Conservation (phyloP, 108 stramenopile species). For the Cyclotella sp. region DNA sequence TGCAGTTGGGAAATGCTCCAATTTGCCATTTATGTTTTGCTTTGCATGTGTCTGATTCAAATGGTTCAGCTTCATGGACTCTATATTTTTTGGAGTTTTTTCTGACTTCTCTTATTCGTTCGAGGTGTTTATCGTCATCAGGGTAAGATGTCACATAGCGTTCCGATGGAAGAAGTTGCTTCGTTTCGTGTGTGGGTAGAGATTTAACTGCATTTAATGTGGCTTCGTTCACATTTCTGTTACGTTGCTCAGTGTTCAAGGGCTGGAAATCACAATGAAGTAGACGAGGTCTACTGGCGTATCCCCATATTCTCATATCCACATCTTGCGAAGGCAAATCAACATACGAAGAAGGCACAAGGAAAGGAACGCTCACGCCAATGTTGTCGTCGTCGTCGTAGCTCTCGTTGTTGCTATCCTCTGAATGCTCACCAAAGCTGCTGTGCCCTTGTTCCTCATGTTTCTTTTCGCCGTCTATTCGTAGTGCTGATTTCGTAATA, state of each 20-base stretch:
- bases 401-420: background rate
- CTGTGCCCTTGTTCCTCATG: background rate
- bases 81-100: constrained; percentile 44
- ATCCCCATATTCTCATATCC: constrained; percentile 24
- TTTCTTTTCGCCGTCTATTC: background rate
- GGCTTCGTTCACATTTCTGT: constrained; percentile 14
- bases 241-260: background rate
- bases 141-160: constrained; percentile 38
- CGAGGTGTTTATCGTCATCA: constrained; percentile 29
- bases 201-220: constrained; percentile 5
- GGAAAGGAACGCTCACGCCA: background rate
- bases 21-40: constrained; percentile 73
- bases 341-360: constrained; percentile 3
- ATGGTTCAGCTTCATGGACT: constrained; percentile 36
- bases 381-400: background rate
- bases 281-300: constrained; percentile 9
- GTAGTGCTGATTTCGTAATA: background rate
- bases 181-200: constrained; percentile 16
- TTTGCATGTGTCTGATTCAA: constrained; percentile 61
- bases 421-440: background rate
- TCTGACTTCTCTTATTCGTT: constrained; percentile 14
- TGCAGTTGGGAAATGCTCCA: constrained; percentile 70
- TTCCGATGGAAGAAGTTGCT: constrained; percentile 21
- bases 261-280: constrained; percentile 17
- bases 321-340: constrained; percentile 16